A percentile compares a stretch with the other conserved stretches of the same genome.
Evolutionary conservation across 1,139 yeast species (phyloP).

Genomic region (Ogataea hybrid): DNA sequence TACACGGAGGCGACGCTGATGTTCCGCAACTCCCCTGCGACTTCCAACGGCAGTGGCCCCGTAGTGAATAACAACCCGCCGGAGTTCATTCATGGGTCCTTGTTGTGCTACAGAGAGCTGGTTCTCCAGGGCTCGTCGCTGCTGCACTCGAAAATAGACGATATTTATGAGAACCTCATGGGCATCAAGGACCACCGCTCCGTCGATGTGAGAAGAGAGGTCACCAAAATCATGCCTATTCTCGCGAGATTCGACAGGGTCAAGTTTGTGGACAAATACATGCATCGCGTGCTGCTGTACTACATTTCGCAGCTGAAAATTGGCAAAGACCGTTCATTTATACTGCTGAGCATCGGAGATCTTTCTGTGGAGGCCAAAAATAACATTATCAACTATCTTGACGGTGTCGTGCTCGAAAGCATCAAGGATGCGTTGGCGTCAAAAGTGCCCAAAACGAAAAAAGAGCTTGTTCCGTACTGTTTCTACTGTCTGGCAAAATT

Average conservation of each 20-base stretch:
- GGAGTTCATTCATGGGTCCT: slow-evolving; percentile 82
- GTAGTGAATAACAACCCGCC: slow-evolving; percentile 36
- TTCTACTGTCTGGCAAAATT: slow-evolving; percentile 87
- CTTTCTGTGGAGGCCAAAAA: slow-evolving; percentile 83
- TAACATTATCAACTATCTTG: slow-evolving; percentile 84
- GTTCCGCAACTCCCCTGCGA: slow-evolving; percentile 20
- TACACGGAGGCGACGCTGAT: slow-evolving; percentile 34
- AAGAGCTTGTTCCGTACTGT: slow-evolving; percentile 81
- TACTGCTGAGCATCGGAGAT: slow-evolving; percentile 81
- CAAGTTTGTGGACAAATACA: slow-evolving; percentile 74
- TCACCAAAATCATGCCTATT: slow-evolving; percentile 77
- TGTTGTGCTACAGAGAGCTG: slow-evolving; percentile 79
- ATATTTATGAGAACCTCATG: slow-evolving; percentile 73
- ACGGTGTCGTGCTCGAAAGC: slow-evolving; percentile 73
- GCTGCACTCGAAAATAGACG: slow-evolving; percentile 69
- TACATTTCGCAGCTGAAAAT: slow-evolving; percentile 77
- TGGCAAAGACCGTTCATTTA: slow-evolving; percentile 68
- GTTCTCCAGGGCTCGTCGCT: slow-evolving; percentile 65
- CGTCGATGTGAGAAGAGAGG: slow-evolving; percentile 74
- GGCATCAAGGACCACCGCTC: slow-evolving; percentile 77
- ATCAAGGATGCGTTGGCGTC: slow-evolving; percentile 79
- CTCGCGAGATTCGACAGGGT: slow-evolving; percentile 77
- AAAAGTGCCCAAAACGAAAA: slow-evolving; percentile 58
- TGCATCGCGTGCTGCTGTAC: slow-evolving; percentile 77
- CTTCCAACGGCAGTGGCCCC: slow-evolving; percentile 7